These are phyloP conservation scores for Aristolochia fimbriata DNA, from an alignment of 164 flowering plant species.

Conservation along the genomic window DNA sequence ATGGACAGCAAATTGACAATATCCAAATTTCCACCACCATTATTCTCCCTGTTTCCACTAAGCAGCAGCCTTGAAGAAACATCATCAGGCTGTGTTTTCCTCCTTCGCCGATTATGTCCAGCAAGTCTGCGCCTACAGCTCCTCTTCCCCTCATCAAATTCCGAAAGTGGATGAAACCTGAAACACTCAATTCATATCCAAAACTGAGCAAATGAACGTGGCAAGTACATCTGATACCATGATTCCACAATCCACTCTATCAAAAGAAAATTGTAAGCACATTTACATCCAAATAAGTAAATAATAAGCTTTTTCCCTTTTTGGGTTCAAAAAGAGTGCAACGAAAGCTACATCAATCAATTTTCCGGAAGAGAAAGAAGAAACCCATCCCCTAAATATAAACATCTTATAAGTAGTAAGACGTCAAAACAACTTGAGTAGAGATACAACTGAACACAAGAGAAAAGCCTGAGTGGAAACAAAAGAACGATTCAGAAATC, in stretches of 20 bases:
- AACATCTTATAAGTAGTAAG: not conserved
- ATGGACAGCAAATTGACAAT: slow-evolving; percentile 48
- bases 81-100: slow-evolving; percentile 85
- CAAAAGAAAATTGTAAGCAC: too few species aligned
- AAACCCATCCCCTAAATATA: too few species aligned
- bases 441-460: too few species aligned
- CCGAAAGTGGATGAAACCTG: slow-evolving; percentile 84
- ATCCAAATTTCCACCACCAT: slow-evolving; percentile 37
- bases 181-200: not conserved
- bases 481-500: not conserved
- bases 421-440: not conserved
- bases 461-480: too few species aligned
- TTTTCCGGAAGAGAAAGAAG: not conserved
- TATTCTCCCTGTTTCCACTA: slow-evolving; percentile 31
- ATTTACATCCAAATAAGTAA: too few species aligned
- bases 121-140: slow-evolving; percentile 94
- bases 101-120: slow-evolving; percentile 78
- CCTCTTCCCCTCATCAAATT: slow-evolving; percentile 92
- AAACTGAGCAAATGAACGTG: too few species aligned
- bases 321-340: not conserved
- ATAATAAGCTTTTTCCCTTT: too few species aligned
- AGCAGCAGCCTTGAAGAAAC: slow-evolving; percentile 29
- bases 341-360: not conserved
- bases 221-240: too few species aligned
- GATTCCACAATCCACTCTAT: too few species aligned